Evolutionary conservation across 306 rosid genomes (phyloP).

Genomic region (Vigna reflexopilosa): DNA sequence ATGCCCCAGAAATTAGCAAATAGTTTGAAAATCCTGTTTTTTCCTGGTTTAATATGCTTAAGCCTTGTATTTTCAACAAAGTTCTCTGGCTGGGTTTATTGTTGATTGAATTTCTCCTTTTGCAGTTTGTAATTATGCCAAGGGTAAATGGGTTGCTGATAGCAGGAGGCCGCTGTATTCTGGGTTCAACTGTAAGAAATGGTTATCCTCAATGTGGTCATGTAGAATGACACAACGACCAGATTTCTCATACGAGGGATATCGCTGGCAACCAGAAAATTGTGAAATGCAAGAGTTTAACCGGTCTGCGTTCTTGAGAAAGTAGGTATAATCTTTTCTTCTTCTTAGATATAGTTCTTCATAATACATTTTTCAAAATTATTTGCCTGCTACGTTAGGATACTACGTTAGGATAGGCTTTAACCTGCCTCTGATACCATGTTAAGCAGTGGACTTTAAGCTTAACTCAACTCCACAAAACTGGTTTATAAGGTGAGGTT

Average conservation of each 20-base stretch:
- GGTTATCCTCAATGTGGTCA: constrained; percentile 93
- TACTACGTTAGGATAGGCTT: no score
- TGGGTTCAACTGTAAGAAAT: constrained; percentile 77
- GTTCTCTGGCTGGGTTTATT: constrained; percentile 25
- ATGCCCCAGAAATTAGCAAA: constrained; percentile 11
- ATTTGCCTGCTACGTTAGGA: constrained; percentile 6
- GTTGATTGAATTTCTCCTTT: constrained; percentile 41
- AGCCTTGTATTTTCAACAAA: constrained; percentile 25
- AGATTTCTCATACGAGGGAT: constrained; percentile 85
- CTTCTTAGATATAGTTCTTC: constrained; percentile 32
- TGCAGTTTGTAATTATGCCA: constrained; percentile 87
- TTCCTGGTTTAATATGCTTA: constrained; percentile 31
- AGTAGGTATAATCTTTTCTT: constrained; percentile 58
- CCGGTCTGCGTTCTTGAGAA: constrained; percentile 70
- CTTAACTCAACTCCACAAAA: no score
- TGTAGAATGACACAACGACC: constrained; percentile 82
- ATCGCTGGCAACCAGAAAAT: constrained; percentile 82
- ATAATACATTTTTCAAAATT: constrained; percentile 12
- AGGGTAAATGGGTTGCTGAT: constrained; percentile 91
- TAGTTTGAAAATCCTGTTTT: constrained; percentile 18
- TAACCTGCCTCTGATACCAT: no score
- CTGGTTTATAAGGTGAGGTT: no score
- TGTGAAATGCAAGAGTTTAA: constrained; percentile 79
- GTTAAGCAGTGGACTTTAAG: no score
- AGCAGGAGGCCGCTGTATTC: constrained; percentile 77